A percentile compares a stretch with the other conserved stretches of the same genome.
These are phyloP conservation scores for Podila verticillata DNA, from an alignment of 192 early-diverging fungal genomes.

Conservation along the genomic window DNA sequence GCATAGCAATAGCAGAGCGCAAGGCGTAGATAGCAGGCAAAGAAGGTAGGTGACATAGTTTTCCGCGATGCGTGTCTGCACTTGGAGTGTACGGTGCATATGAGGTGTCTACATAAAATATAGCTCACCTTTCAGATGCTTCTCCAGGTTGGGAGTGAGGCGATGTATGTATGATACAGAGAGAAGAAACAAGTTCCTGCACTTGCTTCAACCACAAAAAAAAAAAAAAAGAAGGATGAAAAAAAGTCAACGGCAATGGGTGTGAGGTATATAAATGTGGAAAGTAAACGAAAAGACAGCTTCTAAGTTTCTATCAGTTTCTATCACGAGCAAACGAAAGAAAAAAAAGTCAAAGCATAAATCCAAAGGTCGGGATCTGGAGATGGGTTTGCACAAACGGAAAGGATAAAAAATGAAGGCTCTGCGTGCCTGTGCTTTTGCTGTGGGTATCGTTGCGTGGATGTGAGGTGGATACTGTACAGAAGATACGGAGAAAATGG, in stretches of 20 bases:
- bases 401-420: not conserved
- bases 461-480: no score
- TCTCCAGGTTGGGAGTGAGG: no score
- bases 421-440: no score
- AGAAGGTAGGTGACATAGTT: no score
- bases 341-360: not conserved
- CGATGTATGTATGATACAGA: not conserved
- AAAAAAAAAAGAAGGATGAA: not conserved
- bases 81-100: no score
- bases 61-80: no score
- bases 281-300: not conserved
- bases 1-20: no score
- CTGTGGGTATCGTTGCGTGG: no score
- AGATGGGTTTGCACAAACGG: not conserved
- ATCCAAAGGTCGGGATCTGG: not conserved
- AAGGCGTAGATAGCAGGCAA: no score
- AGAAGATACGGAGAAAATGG: not conserved
- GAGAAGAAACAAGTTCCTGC: not conserved
- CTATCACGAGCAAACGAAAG: not conserved
- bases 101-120: no score
- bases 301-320: not conserved
- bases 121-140: no score
- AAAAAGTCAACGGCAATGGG: not conserved
- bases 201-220: no score
- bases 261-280: not conserved